Conservation (phyloP, 768 basidiomycete genomes). For the Tylopilus balloui region DNA sequence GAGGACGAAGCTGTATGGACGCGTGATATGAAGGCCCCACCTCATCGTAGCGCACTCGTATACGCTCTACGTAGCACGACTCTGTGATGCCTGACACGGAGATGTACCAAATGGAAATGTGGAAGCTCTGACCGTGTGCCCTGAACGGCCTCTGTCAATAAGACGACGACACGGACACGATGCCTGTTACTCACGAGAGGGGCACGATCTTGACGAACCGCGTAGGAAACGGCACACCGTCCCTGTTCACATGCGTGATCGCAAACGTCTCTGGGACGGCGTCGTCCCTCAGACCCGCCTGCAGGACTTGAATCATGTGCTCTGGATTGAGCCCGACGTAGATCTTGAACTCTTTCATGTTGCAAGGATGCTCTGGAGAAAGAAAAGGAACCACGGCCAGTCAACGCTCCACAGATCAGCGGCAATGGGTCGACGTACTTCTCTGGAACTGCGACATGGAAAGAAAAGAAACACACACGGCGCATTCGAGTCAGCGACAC, state of each 20-base stretch:
- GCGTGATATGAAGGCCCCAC: constrained; percentile 35
- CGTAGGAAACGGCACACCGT: constrained; percentile 57
- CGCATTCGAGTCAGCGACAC: background rate
- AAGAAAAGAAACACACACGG: background rate
- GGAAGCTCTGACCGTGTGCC: constrained; percentile 67
- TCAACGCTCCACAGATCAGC: background rate
- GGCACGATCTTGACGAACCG: constrained; percentile 74
- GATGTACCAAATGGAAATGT: constrained; percentile 77
- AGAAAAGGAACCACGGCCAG: no score
- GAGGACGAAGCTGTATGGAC: background rate
- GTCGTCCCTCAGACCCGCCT: constrained; percentile 63
- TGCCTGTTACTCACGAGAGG: constrained; percentile 50
- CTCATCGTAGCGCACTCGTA: constrained; percentile 54
- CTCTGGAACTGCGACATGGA: constrained; percentile 25
- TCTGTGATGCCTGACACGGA: constrained; percentile 58
- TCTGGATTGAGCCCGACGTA: constrained; percentile 61
- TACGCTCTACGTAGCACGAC: constrained; percentile 49
- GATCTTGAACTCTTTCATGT: constrained; percentile 79
- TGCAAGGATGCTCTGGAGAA: constrained; percentile 71
- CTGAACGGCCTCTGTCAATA: constrained; percentile 33
- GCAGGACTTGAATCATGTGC: constrained; percentile 64
- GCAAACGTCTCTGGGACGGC: constrained; percentile 57
- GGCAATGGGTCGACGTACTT: constrained; percentile 20
- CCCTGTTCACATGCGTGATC: constrained; percentile 50
- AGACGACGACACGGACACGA: background rate